A percentile compares a stretch with the other conserved stretches of the same genome.
Conservation (phyloP, 2,329 filamentous ascomycete genomes). For the Ophiocordyceps camponoti-saundersi region DNA sequence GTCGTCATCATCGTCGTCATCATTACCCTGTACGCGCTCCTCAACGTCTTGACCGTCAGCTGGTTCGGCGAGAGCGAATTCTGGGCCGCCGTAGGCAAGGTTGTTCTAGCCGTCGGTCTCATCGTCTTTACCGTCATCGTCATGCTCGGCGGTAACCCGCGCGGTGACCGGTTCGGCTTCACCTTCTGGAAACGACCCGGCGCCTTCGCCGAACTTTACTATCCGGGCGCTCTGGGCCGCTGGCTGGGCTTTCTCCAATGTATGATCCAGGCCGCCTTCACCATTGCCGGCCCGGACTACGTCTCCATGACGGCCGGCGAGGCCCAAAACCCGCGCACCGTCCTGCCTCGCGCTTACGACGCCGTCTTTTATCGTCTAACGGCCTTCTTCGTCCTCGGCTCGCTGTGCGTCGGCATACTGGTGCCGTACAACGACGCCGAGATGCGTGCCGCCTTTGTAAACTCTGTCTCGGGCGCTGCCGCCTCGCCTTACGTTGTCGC, state of each 20-base stretch:
- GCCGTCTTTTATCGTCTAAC: constrained; percentile 66
- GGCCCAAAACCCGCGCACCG: constrained; percentile 49
- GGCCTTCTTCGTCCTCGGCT: constrained; percentile 59
- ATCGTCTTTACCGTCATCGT: constrained; percentile 65
- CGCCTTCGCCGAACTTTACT: constrained; percentile 50
- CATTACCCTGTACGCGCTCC: constrained; percentile 24
- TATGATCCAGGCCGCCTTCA: constrained; percentile 53
- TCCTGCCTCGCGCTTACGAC: constrained; percentile 60
- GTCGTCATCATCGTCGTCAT: constrained; percentile 43
- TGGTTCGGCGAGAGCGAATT: constrained; percentile 71
- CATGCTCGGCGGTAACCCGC: constrained; percentile 70
- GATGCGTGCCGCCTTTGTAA: constrained; percentile 40
- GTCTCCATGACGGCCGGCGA: constrained; percentile 54
- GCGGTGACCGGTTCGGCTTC: constrained; percentile 56
- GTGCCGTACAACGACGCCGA: constrained; percentile 52
- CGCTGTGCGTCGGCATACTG: constrained; percentile 53
- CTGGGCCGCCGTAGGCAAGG: constrained; percentile 53
- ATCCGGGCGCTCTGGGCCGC: constrained; percentile 46
- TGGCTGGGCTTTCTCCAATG: constrained; percentile 65
- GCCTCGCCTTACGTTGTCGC: constrained; percentile 51
- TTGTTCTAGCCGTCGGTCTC: constrained; percentile 53
- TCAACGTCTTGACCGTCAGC: constrained; percentile 59
- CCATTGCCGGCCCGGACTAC: constrained; percentile 51
- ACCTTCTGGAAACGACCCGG: constrained; percentile 49
- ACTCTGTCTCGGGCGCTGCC: constrained; percentile 46